phyloP scores from a whole-genome alignment of 768 basidiomycete genomes.

The Lactarius deliciosus region DNA sequence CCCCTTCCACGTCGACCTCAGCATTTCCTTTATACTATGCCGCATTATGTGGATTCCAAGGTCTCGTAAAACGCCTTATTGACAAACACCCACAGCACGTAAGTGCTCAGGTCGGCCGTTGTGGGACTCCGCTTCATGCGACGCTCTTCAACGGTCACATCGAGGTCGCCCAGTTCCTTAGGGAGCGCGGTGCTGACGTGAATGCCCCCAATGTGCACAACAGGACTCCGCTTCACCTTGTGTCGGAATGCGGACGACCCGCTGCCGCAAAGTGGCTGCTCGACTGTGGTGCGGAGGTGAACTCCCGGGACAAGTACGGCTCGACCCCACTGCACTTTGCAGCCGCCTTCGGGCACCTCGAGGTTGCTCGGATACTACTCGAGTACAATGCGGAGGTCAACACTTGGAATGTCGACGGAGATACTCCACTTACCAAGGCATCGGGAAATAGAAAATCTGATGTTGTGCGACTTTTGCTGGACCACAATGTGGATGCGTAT shows the following conservation, averaged over 20 bases:
- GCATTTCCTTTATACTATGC: background rate
- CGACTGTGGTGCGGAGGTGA: background rate
- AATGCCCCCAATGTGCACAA: background rate
- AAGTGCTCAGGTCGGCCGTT: background rate
- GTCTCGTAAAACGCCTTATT: background rate
- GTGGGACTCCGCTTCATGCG: background rate
- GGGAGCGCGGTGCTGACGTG: background rate
- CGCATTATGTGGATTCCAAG: background rate
- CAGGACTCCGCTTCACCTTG: background rate
- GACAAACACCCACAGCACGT: background rate
- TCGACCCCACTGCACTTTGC: background rate
- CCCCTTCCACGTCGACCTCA: no score
- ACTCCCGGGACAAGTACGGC: background rate
- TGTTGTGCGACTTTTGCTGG: background rate
- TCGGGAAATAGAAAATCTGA: rapidly evolving
- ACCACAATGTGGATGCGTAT: background rate
- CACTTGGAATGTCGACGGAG: background rate
- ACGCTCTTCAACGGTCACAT: background rate
- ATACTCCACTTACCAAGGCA: background rate
- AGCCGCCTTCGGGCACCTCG: background rate
- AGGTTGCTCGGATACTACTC: background rate
- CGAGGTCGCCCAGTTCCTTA: background rate
- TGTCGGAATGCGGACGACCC: rapidly evolving
- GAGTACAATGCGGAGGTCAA: background rate
- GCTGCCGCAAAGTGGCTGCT: background rate